Conservation (phyloP, 2,329 filamentous ascomycete genomes). For the Exophiala aquamarina region DNA sequence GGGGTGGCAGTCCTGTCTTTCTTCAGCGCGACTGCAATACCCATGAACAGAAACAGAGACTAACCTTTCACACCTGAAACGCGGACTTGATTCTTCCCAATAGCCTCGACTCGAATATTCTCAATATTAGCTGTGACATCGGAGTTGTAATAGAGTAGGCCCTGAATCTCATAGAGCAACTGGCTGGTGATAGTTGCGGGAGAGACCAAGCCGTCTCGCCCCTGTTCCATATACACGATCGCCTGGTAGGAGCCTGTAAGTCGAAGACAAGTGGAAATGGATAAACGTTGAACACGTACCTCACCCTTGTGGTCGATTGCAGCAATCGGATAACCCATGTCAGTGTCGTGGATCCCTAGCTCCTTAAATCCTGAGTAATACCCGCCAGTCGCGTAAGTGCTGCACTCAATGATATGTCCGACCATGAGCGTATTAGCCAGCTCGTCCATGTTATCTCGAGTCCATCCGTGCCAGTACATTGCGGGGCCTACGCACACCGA, state of each 20-base stretch:
- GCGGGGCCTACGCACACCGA: constrained; percentile 55
- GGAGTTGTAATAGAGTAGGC: constrained; percentile 49
- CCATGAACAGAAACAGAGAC: no score
- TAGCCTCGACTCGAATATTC: no score
- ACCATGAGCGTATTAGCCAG: constrained; percentile 52
- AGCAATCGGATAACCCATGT: constrained; percentile 29
- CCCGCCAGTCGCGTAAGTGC: constrained; percentile 50
- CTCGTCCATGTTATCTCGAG: constrained; percentile 44
- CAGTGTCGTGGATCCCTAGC: no score
- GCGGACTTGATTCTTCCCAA: no score
- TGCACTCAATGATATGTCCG: constrained; percentile 55
- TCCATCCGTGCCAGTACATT: constrained; percentile 56
- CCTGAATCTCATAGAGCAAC: constrained; percentile 48
- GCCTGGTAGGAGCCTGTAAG: no score
- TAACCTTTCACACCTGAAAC: no score
- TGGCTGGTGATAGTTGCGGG: constrained; percentile 22
- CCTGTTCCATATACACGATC: no score
- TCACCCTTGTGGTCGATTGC: constrained; percentile 24
- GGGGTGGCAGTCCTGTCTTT: no score
- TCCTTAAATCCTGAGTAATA: constrained; percentile 46
- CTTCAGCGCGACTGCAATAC: no score
- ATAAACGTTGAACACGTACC: constrained; percentile 17
- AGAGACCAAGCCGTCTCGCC: constrained; percentile 24
- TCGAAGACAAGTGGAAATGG: no score
- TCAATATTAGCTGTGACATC: no score